Percentiles rank a stretch among this genome's conserved stretches.
phyloP scores from a whole-genome alignment of 2,329 filamentous ascomycete species.

The Truncatella angustata region DNA sequence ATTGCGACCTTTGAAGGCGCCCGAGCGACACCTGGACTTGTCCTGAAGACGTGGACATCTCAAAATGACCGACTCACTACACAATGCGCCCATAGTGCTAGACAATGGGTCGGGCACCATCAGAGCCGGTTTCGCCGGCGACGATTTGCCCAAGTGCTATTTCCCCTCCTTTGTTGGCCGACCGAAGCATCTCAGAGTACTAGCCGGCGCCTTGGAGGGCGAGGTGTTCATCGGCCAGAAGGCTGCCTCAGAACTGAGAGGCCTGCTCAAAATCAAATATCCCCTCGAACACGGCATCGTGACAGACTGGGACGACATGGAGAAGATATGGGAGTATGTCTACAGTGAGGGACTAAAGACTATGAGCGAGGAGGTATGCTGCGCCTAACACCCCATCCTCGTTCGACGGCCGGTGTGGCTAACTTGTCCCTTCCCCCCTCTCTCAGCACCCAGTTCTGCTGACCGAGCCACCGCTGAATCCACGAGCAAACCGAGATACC shows the following conservation, averaged over 20 bases:
- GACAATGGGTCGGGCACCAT: constrained; percentile 99
- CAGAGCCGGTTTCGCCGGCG: constrained; percentile 92
- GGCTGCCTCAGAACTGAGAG: constrained; percentile 82
- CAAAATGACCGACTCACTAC: constrained; percentile 63
- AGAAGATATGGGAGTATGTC: constrained; percentile 98
- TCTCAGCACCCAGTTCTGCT: constrained; percentile 88
- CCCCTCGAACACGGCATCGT: constrained; percentile 97
- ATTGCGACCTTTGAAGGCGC: no score
- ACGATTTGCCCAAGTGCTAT: constrained; percentile 93
- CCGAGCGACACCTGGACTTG: no score
- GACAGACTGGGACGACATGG: constrained; percentile 99
- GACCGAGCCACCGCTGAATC: constrained; percentile 94
- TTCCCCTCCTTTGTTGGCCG: constrained; percentile 97
- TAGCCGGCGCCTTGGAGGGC: constrained; percentile 94
- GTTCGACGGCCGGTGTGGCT: no score
- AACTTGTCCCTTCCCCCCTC: background rate
- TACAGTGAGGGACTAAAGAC: constrained; percentile 96
- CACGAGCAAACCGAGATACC: constrained; percentile 90
- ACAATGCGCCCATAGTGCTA: constrained; percentile 97
- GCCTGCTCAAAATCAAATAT: constrained; percentile 92
- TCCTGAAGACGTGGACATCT: background rate
- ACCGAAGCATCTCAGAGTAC: constrained; percentile 90
- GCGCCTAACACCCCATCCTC: no score
- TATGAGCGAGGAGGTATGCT: constrained; percentile 84
- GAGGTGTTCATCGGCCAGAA: constrained; percentile 96